Base-by-base conservation (phyloP, 2,329 filamentous ascomycete genomes). In the Sporothrix inflata region DNA sequence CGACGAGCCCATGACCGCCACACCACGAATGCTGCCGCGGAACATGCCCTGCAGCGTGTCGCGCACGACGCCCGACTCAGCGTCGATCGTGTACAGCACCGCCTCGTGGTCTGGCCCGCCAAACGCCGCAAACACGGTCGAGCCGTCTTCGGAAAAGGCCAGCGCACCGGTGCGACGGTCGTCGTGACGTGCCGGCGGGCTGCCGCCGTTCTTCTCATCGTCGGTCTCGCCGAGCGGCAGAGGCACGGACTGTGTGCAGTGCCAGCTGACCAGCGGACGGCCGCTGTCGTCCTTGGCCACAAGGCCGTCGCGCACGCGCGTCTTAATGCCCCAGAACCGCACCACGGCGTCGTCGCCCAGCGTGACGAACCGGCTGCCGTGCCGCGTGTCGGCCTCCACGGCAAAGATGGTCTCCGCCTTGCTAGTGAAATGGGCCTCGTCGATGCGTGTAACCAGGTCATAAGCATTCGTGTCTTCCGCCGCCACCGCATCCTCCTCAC, bases 91-190 rank as follows among this genome's bases (percentile, higher is more conserved):
- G 77, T 96, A 90, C 12, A 97, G 85, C 19, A 90, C 84, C 5
- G 90, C 89, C 5, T 87, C 83, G 66, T 88, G 83, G 65, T 88
- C 85, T 11, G 82, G 79, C 40, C 83, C 82, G 42, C 86, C 87
- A 75, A 85, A 87, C 4, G 89, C 89, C 65, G 90, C 89, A 68
- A 93, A 94, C n/a, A 97, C 83, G 1, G 92, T 88, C 14, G 94
- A 97, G 1, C 93, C 93, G 79, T 97, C 94, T 74, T 93, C 89
- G 0, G 94, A 97, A 79, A 93, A 97, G 30, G 90, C 85, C 53
- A 98, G 80, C 60, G 88, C 89, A 16, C 92, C 93, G 72, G 89
- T 87, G n/a, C 79, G 76, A 19, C 75, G 74, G 3, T 81, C 77
- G 42, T 80, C 75, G 63, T 78, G 79, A 69, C 80, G 55, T 80